Conservation (phyloP, 2,329 filamentous ascomycete genomes). For the Exophiala sp. region DNA sequence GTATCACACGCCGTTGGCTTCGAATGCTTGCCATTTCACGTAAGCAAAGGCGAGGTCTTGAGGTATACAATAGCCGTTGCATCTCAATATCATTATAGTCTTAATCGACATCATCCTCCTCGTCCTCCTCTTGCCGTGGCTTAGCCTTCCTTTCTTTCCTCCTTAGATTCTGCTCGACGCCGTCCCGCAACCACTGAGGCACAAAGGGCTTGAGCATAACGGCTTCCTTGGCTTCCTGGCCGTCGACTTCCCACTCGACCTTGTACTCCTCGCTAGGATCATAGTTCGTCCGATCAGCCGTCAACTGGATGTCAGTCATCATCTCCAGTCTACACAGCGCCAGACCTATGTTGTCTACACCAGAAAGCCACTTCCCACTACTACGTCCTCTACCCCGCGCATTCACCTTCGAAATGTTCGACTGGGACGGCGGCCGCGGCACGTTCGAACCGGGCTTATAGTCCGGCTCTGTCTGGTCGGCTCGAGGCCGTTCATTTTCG, state of each 20-base stretch:
- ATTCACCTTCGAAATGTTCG: constrained; percentile 54
- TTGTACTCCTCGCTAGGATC: constrained; percentile 61
- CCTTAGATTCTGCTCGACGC: constrained; percentile 25
- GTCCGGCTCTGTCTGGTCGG: constrained; percentile 44
- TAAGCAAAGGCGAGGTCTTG: too few species aligned
- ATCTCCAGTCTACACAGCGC: constrained; percentile 82
- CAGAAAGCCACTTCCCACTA: constrained; percentile 75
- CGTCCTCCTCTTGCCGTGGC: constrained; percentile 21
- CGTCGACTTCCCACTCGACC: constrained; percentile 49
- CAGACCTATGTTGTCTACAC: constrained; percentile 81
- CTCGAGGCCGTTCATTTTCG: constrained; percentile 38
- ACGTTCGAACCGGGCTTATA: constrained; percentile 32
- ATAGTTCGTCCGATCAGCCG: constrained; percentile 62
- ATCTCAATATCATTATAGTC: background rate
- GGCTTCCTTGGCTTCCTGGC: constrained; percentile 42
- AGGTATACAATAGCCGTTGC: too few species aligned
- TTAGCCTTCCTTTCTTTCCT: constrained; percentile 23
- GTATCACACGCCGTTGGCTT: too few species aligned
- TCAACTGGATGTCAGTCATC: constrained; percentile 78
- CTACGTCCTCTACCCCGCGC: constrained; percentile 57
- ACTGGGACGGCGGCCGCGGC: constrained; percentile 36
- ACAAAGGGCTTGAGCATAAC: constrained; percentile 74
- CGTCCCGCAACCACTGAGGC: constrained; percentile 65
- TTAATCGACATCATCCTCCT: constrained; percentile 24
- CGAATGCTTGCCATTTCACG: too few species aligned